These are phyloP conservation scores for Penicillium cinerascens DNA, from an alignment of 495 filamentous ascomycete genomes.

Conservation along the genomic window DNA sequence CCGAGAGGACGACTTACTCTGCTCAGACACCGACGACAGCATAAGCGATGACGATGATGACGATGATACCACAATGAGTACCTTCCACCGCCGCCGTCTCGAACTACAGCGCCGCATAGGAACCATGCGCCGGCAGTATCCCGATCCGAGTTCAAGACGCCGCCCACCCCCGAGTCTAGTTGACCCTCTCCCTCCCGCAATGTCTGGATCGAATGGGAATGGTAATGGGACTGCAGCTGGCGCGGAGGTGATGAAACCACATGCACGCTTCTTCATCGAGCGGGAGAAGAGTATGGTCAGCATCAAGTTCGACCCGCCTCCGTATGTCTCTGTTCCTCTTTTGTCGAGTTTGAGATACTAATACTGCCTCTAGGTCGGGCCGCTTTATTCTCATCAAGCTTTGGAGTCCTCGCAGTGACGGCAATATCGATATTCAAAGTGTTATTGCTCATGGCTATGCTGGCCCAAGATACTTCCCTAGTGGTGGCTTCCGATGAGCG, in stretches of 20 bases:
- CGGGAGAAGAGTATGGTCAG: slow-evolving; percentile 77
- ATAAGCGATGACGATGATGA: slow-evolving; percentile 39
- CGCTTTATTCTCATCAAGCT: slow-evolving; percentile 80
- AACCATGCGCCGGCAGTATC: slow-evolving; percentile 22
- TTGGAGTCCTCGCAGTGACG: slow-evolving; percentile 64
- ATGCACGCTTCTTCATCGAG: slow-evolving; percentile 77
- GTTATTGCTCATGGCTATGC: slow-evolving; percentile 77
- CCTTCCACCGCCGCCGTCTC: slow-evolving; percentile 28
- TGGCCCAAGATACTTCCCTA: slow-evolving; percentile 74
- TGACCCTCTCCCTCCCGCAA: not conserved
- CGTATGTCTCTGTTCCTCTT: slow-evolving; percentile 49
- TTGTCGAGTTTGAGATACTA: not conserved
- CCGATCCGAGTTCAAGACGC: slow-evolving; percentile 17
- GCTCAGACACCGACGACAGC: slow-evolving; percentile 53
- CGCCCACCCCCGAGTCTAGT: slow-evolving; percentile 7
- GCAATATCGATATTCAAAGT: slow-evolving; percentile 84
- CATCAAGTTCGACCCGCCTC: slow-evolving; percentile 83
- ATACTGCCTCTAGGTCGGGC: slow-evolving; percentile 49
- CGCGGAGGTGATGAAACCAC: slow-evolving; percentile 60
- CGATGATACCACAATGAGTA: slow-evolving; percentile 11
- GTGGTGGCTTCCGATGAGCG: slow-evolving; percentile 21
- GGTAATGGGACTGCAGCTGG: slow-evolving; percentile 9
- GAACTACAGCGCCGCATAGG: slow-evolving; percentile 25
- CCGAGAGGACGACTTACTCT: slow-evolving; percentile 37
- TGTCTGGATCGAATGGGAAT: not conserved